Evolutionary conservation across 768 basidiomycete species (phyloP).

Genomic region (Suillus fuscotomentosus): DNA sequence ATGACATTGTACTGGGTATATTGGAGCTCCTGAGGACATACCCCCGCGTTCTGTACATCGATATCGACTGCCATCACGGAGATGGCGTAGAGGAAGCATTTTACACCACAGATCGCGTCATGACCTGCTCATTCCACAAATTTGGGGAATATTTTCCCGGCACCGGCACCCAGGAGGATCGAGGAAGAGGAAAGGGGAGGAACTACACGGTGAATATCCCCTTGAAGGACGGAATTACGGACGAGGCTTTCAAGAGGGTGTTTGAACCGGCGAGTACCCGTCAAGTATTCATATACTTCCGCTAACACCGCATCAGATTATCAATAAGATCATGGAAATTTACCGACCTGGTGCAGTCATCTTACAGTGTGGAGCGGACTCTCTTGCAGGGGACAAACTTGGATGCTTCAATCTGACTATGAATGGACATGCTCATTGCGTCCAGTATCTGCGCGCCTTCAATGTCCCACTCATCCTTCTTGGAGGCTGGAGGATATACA

Average conservation of each 20-base stretch:
- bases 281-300: neutral
- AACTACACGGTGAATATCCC: slow-evolving; percentile 94
- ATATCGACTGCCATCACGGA: slow-evolving; percentile 98
- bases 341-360: slow-evolving; percentile 86
- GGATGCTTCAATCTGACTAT: slow-evolving; percentile 96
- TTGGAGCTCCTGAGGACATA: slow-evolving; percentile 86
- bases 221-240: slow-evolving; percentile 90
- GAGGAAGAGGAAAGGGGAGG: slow-evolving; percentile 79
- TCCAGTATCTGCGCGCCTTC: slow-evolving; percentile 79
- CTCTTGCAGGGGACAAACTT: slow-evolving; percentile 90
- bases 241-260: slow-evolving; percentile 83
- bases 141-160: slow-evolving; percentile 85
- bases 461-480: slow-evolving; percentile 87
- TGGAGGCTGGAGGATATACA: slow-evolving; percentile 96
- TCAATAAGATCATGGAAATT: slow-evolving; percentile 83
- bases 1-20: slow-evolving; percentile 94
- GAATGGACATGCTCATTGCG: slow-evolving; percentile 92
- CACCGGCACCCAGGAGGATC: slow-evolving; percentile 80
- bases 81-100: slow-evolving; percentile 99
- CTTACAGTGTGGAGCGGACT: slow-evolving; percentile 95
- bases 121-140: slow-evolving; percentile 97
- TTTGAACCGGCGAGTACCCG: slow-evolving; percentile 79
- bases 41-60: slow-evolving; percentile 92
- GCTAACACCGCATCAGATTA: slow-evolving; percentile 48
- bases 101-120: slow-evolving; percentile 95